These are phyloP conservation scores for Colletotrichum viniferum DNA, from an alignment of 2,329 filamentous ascomycete genomes.

Conservation along the genomic window DNA sequence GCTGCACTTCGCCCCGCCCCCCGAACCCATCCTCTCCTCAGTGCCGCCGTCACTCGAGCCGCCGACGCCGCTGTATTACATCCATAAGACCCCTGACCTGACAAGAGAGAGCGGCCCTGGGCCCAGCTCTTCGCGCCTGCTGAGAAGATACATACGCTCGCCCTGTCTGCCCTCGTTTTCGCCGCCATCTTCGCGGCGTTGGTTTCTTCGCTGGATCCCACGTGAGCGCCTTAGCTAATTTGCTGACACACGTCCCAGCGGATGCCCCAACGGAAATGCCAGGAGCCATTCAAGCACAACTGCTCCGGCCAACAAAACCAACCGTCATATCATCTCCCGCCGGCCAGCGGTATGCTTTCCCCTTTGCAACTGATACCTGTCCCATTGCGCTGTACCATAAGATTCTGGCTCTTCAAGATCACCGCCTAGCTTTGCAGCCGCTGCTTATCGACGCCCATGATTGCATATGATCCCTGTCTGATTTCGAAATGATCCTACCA, in stretches of 20 bases:
- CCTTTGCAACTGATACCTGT: neutral
- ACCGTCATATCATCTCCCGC: neutral
- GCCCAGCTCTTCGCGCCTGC: neutral
- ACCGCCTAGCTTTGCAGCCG: neutral
- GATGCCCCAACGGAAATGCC: neutral
- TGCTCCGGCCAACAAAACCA: neutral
- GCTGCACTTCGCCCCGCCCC: neutral
- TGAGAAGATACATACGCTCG: neutral
- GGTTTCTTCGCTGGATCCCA: neutral
- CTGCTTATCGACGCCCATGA: neutral
- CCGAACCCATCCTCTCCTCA: neutral
- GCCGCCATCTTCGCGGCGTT: neutral
- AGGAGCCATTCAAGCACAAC: neutral
- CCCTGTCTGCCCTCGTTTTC: neutral
- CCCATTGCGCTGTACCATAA: neutral
- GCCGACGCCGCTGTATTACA: neutral
- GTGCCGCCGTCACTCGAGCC: neutral
- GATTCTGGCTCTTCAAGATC: neutral
- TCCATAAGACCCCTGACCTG: neutral
- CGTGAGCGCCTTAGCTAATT: neutral
- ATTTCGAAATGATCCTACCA: neutral
- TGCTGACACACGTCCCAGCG: neutral
- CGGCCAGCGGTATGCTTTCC: neutral
- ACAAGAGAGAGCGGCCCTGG: neutral
- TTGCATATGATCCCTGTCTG: neutral